Percentiles rank a stretch among this genome's conserved stretches.
Conservation (phyloP, 371 early-diverging fungal species). For the Rhizopus delemar region DNA sequence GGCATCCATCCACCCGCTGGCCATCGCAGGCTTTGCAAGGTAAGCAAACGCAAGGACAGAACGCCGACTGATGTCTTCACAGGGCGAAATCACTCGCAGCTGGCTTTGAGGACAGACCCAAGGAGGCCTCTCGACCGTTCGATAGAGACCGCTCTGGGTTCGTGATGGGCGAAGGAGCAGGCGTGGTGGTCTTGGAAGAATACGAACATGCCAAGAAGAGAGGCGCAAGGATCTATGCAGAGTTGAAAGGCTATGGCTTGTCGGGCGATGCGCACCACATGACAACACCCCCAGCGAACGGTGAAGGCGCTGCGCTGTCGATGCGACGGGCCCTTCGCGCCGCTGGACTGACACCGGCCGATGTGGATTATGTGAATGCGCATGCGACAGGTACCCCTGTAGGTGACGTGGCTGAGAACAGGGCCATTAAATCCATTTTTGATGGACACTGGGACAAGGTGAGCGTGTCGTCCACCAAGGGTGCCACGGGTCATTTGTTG, state of each 20-base stretch:
- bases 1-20: slow-evolving; percentile 80
- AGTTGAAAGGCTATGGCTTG: slow-evolving; percentile 86
- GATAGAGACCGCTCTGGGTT: slow-evolving; percentile 87
- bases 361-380: slow-evolving; percentile 90
- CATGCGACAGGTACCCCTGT: slow-evolving; percentile 94
- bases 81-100: slow-evolving; percentile 85
- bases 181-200: slow-evolving; percentile 90
- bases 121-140: slow-evolving; percentile 86
- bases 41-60: slow-evolving; percentile 19
- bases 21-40: slow-evolving; percentile 89
- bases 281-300: slow-evolving; percentile 88
- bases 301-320: slow-evolving; percentile 81
- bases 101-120: slow-evolving; percentile 74
- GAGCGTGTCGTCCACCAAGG: slow-evolving; percentile 88
- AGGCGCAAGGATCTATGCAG: slow-evolving; percentile 89
- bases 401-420: slow-evolving; percentile 77
- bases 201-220: slow-evolving; percentile 84
- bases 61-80: background rate
- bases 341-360: slow-evolving; percentile 59
- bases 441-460: slow-evolving; percentile 52
- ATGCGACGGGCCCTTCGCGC: slow-evolving; percentile 80
- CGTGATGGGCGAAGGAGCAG: slow-evolving; percentile 95
- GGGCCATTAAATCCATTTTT: slow-evolving; percentile 82
- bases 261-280: slow-evolving; percentile 95
- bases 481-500: slow-evolving; percentile 89